Conservation (phyloP, 345 rosid genomes). For the Zanthoxylum bungeanum region DNA sequence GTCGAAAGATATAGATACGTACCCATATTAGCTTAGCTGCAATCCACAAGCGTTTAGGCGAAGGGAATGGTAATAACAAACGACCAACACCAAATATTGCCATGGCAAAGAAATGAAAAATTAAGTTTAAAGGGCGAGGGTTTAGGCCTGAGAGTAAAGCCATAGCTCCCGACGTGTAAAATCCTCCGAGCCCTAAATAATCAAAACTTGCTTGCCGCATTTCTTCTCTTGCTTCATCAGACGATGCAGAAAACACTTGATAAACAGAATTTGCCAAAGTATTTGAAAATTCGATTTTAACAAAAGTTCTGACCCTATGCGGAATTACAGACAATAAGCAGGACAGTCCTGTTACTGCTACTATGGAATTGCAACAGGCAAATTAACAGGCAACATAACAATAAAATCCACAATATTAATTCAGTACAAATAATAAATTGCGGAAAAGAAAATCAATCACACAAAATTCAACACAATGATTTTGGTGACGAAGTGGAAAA, state of each 20-base stretch:
- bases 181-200: slow-evolving; percentile 47
- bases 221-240: slow-evolving; percentile 38
- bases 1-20: too few relatives aligned
- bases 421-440: too few relatives aligned
- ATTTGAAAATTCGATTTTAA: too few relatives aligned
- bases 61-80: slow-evolving; percentile 43
- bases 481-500: too few relatives aligned
- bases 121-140: slow-evolving; percentile 40
- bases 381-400: too few relatives aligned
- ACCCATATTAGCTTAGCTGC: slow-evolving; percentile 43
- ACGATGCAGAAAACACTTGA: slow-evolving; percentile 43
- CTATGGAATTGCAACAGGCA: too few relatives aligned
- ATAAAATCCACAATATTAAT: too few relatives aligned
- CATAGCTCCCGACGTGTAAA: slow-evolving; percentile 38
- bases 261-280: slow-evolving; percentile 46
- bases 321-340: too few relatives aligned
- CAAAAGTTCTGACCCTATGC: too few relatives aligned
- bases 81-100: slow-evolving; percentile 47
- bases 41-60: slow-evolving; percentile 36
- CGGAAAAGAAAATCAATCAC: too few relatives aligned
- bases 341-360: too few relatives aligned
- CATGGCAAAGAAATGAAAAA: slow-evolving; percentile 47
- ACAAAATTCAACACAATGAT: too few relatives aligned
- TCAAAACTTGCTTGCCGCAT: slow-evolving; percentile 49
- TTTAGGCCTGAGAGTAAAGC: slow-evolving; percentile 50